phyloP scores from a whole-genome alignment of 352 stramenopile genomes.

The Pythium folliculosum region DNA sequence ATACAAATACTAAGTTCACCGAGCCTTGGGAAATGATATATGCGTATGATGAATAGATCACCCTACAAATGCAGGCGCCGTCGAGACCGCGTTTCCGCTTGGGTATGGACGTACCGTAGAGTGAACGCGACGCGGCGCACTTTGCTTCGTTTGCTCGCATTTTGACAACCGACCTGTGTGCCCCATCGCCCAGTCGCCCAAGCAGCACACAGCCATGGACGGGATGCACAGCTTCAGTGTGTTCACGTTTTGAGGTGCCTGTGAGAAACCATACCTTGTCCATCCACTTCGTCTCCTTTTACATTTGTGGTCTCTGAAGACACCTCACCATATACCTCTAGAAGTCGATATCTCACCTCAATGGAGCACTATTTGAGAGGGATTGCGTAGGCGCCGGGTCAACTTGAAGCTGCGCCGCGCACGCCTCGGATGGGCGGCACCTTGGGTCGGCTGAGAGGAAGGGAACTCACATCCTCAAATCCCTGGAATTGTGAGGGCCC shows the following conservation, averaged over 20 bases:
- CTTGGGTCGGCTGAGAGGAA: too few species aligned
- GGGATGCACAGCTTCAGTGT: background rate
- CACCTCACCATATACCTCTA: background rate
- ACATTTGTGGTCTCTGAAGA: too few species aligned
- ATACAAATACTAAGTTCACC: too few species aligned
- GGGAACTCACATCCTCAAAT: background rate
- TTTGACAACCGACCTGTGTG: background rate
- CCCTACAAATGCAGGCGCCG: background rate
- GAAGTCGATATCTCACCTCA: background rate
- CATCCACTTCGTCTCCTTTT: too few species aligned
- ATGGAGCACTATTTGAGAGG: background rate
- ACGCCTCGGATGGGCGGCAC: background rate
- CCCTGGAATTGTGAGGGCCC: background rate
- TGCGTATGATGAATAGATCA: too few species aligned
- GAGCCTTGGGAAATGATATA: too few species aligned
- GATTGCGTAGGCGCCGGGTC: background rate
- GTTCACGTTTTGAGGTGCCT: background rate
- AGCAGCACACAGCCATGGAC: background rate
- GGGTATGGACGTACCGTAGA: background rate
- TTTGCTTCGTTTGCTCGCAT: background rate
- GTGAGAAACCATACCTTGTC: background rate
- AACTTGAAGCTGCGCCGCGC: background rate
- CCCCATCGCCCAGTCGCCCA: background rate
- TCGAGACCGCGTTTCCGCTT: background rate
- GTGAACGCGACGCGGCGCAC: background rate